Conservation (phyloP, 192 early-diverging fungal genomes). For the Entomortierella chlamydospora region DNA sequence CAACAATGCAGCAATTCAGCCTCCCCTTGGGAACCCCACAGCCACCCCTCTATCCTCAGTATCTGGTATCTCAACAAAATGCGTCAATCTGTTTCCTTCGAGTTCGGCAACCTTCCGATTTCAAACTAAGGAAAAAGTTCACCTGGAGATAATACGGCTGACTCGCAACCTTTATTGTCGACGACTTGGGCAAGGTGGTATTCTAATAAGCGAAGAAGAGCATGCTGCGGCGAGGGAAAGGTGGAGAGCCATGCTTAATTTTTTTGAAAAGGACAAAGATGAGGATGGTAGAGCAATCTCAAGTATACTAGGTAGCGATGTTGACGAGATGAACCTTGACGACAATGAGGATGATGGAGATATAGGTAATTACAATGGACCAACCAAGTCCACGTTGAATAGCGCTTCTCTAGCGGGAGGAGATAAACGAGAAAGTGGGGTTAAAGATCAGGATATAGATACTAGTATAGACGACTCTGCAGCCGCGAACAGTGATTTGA, state of each 20-base stretch:
- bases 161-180: conserved; percentile 51
- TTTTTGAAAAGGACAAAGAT: conserved; percentile 38
- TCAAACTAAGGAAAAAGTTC: conserved; percentile 31
- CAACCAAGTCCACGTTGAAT: background rate
- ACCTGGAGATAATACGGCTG: conserved; percentile 51
- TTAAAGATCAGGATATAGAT: background rate
- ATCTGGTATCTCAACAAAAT: background rate
- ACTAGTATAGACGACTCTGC: background rate
- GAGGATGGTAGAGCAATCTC: conserved; percentile 14
- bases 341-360: conserved; percentile 17
- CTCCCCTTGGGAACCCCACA: background rate
- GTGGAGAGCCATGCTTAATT: conserved; percentile 21
- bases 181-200: conserved; percentile 22
- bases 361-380: background rate
- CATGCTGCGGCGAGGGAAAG: conserved; percentile 16
- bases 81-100: conserved; percentile 49
- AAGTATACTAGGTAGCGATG: conserved; percentile 8
- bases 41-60: background rate
- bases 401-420: background rate
- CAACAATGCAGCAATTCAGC: background rate
- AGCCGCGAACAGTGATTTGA: conserved; percentile 21
- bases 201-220: conserved; percentile 16
- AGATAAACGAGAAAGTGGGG: background rate
- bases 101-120: conserved; percentile 27
- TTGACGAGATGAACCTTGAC: conserved; percentile 39